phyloP scores from a whole-genome alignment of 768 basidiomycete genomes.

The Stropharia rugosoannulata region DNA sequence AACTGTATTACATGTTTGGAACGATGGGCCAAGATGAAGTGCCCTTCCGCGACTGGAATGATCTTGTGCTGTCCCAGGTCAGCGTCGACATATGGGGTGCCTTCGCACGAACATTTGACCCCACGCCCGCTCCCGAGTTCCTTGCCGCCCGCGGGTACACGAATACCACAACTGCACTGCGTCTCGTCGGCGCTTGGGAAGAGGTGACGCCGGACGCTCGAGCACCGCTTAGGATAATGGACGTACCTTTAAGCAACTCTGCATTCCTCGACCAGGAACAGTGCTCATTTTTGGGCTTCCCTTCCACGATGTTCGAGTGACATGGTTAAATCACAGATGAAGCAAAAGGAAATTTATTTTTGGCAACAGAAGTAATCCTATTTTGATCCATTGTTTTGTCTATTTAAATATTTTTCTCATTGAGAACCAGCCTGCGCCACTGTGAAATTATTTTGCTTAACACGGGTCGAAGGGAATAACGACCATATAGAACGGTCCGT shows the following conservation, averaged over 20 bases:
- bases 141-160: constrained; percentile 40
- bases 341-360: too few species aligned
- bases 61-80: constrained; percentile 35
- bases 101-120: constrained; percentile 44
- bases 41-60: constrained; percentile 46
- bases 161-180: constrained; percentile 28
- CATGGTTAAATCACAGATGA: too few species aligned
- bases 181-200: constrained; percentile 31
- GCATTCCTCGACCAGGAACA: constrained; percentile 35
- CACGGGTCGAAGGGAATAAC: too few species aligned
- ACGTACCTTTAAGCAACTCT: constrained; percentile 29
- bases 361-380: too few species aligned
- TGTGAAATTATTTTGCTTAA: neutral
- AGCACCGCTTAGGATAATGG: constrained; percentile 31
- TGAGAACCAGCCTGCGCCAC: neutral
- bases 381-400: too few species aligned
- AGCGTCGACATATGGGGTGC: constrained; percentile 42
- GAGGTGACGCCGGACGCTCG: constrained; percentile 26
- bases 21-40: constrained; percentile 32
- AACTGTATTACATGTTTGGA: constrained; percentile 29
- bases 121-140: constrained; percentile 42
- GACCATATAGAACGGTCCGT: constrained; percentile 1
- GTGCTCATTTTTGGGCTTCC: constrained; percentile 36
- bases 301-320: constrained; percentile 14
- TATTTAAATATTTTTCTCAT: too few species aligned